Percentiles rank a stretch among this genome's conserved stretches.
These are phyloP conservation scores for Ceratobasidium sp. DNA, from an alignment of 1,284 basidiomycete species.

Conservation along the genomic window DNA sequence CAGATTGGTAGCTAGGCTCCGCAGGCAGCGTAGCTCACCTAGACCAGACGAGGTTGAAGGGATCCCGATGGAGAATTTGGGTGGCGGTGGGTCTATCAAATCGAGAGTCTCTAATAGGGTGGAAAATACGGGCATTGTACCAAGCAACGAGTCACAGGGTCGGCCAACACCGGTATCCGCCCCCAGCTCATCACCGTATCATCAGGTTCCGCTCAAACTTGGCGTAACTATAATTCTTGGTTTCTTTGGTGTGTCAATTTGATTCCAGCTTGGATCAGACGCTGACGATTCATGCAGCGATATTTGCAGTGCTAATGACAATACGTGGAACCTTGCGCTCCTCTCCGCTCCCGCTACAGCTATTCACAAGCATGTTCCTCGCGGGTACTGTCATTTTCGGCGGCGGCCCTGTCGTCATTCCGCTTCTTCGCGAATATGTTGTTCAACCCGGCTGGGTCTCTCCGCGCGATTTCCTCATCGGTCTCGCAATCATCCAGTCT, in stretches of 20 bases:
- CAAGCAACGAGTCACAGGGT: neutral
- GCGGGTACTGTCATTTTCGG: slow-evolving; percentile 70
- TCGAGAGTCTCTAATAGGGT: neutral
- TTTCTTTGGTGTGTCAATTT: slow-evolving; percentile 44
- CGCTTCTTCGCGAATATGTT: slow-evolving; percentile 68
- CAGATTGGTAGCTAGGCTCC: neutral
- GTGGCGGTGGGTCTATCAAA: slow-evolving; percentile 1
- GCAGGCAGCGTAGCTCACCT: neutral
- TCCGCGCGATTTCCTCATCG: slow-evolving; percentile 69
- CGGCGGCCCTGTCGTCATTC: slow-evolving; percentile 72
- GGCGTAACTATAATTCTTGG: slow-evolving; percentile 42
- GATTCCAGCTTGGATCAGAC: neutral
- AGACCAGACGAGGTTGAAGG: slow-evolving; percentile 7
- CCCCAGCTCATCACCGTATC: neutral
- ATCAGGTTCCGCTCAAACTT: slow-evolving; percentile 32
- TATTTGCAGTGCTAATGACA: slow-evolving; percentile 57
- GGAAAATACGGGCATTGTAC: neutral
- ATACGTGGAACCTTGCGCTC: slow-evolving; percentile 56
- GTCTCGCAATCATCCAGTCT: slow-evolving; percentile 68
- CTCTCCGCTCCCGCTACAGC: slow-evolving; percentile 56
- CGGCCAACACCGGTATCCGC: neutral
- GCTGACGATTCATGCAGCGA: slow-evolving; percentile 48
- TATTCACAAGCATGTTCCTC: slow-evolving; percentile 63
- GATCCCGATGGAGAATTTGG: slow-evolving; percentile 22
- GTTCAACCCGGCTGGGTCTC: slow-evolving; percentile 68